phyloP scores from a whole-genome alignment of 164 flowering plant species.

The Dillenia suffruticosa region DNA sequence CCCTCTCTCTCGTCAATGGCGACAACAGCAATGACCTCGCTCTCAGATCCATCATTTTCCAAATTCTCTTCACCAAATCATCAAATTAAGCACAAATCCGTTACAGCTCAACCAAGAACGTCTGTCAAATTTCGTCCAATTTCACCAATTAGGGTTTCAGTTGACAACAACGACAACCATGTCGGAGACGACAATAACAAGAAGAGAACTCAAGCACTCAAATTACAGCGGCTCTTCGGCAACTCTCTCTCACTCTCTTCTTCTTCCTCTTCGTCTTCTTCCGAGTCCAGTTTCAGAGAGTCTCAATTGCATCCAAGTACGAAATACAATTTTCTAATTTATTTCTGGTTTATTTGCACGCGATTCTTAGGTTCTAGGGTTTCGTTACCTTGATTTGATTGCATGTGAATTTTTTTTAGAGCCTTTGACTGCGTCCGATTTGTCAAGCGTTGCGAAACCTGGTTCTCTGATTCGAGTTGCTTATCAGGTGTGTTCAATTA shows the following conservation, averaged over 20 bases:
- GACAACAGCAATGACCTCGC: too few relatives aligned
- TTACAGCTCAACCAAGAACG: not conserved
- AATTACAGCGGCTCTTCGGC: conserved; percentile 23
- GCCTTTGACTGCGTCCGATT: conserved; percentile 36
- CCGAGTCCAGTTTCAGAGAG: conserved; percentile 21
- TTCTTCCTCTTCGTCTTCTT: not conserved
- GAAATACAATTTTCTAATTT: not conserved
- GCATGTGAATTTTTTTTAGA: conserved; percentile 19
- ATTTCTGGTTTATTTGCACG: not conserved
- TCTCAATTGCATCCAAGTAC: conserved; percentile 40
- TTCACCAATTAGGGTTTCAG: conserved; percentile 7
- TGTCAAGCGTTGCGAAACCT: conserved; percentile 25
- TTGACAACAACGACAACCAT: conserved; percentile 4
- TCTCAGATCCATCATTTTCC: too few relatives aligned
- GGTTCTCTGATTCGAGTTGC: conserved; percentile 74
- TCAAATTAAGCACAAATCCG: too few relatives aligned
- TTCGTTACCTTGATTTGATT: not conserved
- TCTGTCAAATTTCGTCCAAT: conserved; percentile 5
- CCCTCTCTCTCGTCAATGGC: too few relatives aligned
- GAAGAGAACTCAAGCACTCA: conserved; percentile 13
- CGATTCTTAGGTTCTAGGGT: not conserved
- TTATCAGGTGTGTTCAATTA: conserved; percentile 49
- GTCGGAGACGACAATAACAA: conserved; percentile 5
- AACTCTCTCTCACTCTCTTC: conserved; percentile 7
- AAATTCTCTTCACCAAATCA: too few relatives aligned